Evolutionary conservation across 805 yeast species (phyloP), one percentile per base, ranked within the genome.

Genomic region (Kodamaea hsintzibuensis): DNA sequence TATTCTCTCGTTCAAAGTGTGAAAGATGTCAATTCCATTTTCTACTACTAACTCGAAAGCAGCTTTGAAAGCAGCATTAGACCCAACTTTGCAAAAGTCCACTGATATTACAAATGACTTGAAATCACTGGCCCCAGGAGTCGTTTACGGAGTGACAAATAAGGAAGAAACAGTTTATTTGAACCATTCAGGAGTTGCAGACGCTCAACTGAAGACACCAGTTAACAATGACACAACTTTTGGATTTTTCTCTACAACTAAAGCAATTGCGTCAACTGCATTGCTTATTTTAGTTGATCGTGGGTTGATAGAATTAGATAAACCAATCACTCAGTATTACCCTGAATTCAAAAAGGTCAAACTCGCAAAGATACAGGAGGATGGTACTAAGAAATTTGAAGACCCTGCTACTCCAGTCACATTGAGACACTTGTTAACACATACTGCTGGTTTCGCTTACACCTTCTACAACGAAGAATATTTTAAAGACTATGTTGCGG

Each of bases 191-290:
- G 51, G 51, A 1, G 55, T 59, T 2, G 57, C 57, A 17, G 55
- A 60, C 48, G 18, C 65, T 4, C 60, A 60, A 2, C 47, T 61
- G 6, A 53, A 55, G n/a, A 58, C 56, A 2, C 59, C 63, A 8
- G 54, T 64, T 1, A 7, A 52, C 13, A 42, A 51, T 7, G 67
- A 69, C 44, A 57, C 64, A 39, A 49, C 58, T 3, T 57, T 70
- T 30, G 50, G 60, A 2, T 57, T 49, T 19, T 72, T 55, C 52
- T 72, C 77, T 6, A 67, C 69, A 46, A 71, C 76, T 8, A 72
- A 72, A 55, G 57, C 72, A 2, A 57, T 72, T 42, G 69, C 80
- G 1, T 67, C 52, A 12, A 67, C 71, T 63, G 78, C 72, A 2
- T 53, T 70, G 10, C 62, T 74, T 19, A 62, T 65, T 19, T 65